These are phyloP conservation scores for Haplographium delicatum DNA, from an alignment of 495 filamentous ascomycete species.

Conservation along the genomic window DNA sequence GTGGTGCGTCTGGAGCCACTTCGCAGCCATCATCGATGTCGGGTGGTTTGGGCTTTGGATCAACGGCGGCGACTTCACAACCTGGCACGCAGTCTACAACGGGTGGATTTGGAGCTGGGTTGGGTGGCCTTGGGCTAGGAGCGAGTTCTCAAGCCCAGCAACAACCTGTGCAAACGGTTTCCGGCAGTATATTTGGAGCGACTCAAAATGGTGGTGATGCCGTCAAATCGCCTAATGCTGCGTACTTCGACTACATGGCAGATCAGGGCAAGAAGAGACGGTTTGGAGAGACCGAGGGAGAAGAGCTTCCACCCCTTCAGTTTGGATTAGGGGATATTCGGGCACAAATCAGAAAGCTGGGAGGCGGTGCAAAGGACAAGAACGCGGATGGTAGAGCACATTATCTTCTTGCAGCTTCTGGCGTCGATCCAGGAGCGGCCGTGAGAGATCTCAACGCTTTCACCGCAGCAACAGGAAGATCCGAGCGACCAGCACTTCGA, in stretches of 20 bases:
- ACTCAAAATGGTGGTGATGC: background rate
- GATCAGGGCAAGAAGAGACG: conserved; percentile 67
- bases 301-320: conserved; percentile 65
- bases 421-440: conserved; percentile 70
- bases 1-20: background rate
- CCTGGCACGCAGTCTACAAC: background rate
- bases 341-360: conserved; percentile 74
- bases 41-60: background rate
- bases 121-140: background rate
- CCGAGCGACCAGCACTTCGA: conserved; percentile 33
- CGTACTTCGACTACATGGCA: conserved; percentile 84
- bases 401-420: conserved; percentile 86
- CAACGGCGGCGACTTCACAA: background rate
- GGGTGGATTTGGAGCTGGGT: background rate
- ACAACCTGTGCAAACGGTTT: background rate
- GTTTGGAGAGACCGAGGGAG: conserved; percentile 45
- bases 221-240: too few species aligned
- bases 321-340: conserved; percentile 83
- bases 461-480: conserved; percentile 28
- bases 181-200: background rate
- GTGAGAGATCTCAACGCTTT: conserved; percentile 67
- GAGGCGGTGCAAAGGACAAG: conserved; percentile 43
- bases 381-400: conserved; percentile 64
- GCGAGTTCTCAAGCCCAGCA: conserved; percentile 2
- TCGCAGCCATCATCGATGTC: background rate